Conservation (phyloP, 768 basidiomycete genomes). For the Pluteus cervinus region DNA sequence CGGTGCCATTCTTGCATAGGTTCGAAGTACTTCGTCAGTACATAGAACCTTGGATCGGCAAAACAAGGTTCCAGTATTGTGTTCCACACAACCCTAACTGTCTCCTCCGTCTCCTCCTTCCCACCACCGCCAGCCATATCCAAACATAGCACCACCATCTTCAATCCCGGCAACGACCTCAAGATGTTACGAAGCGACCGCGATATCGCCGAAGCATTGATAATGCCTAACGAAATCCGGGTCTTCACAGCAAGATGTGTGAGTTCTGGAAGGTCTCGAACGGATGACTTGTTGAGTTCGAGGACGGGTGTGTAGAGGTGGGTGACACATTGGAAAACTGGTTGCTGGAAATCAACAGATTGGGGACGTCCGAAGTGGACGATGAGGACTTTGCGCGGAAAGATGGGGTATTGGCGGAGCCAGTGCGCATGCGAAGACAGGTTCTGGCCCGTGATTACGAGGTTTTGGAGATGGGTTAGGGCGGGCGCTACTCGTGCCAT, state of each 20-base stretch:
- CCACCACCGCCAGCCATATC: conserved; percentile 1
- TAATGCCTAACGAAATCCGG: conserved; percentile 15
- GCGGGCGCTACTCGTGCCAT: conserved; percentile 25
- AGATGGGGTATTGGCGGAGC: conserved; percentile 25
- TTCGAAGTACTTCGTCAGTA: conserved; percentile 15
- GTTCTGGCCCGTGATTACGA: conserved; percentile 27
- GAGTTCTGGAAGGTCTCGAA: conserved; percentile 23
- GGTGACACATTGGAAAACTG: conserved; percentile 25
- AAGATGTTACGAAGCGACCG: conserved; percentile 13
- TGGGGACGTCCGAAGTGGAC: conserved; percentile 27
- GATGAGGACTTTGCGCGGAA: conserved; percentile 22
- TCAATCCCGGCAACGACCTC: conserved; percentile 10
- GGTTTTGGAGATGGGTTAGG: conserved; percentile 21
- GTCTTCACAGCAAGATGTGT: conserved; percentile 29
- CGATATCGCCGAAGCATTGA: conserved; percentile 12
- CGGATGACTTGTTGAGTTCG: conserved; percentile 16
- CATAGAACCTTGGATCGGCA: conserved; percentile 15
- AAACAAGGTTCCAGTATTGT: conserved; percentile 8
- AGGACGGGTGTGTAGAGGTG: conserved; percentile 29
- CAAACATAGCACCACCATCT: conserved; percentile 14
- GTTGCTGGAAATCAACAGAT: conserved; percentile 27
- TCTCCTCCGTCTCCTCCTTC: too few relatives aligned
- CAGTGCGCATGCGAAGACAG: conserved; percentile 28
- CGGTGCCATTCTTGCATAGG: conserved; percentile 18
- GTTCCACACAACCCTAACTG: conserved; percentile 10